phyloP scores from a whole-genome alignment of 2,329 filamentous ascomycete genomes.

The Diaporthe vexans region DNA sequence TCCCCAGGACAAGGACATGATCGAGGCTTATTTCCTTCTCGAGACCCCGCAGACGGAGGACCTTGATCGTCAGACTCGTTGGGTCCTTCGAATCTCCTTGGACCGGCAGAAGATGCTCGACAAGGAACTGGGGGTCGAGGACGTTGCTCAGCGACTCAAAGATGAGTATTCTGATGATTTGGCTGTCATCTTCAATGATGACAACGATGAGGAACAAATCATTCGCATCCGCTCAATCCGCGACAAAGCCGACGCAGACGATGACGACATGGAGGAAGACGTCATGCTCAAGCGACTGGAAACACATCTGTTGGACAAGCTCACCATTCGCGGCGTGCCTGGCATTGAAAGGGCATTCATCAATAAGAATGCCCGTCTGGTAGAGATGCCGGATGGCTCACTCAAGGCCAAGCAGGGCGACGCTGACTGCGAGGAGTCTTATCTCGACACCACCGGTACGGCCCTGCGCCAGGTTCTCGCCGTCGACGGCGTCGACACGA shows the following conservation, averaged over 20 bases:
- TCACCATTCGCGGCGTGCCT: constrained; percentile 90
- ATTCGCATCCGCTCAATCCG: constrained; percentile 90
- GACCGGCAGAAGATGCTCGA: constrained; percentile 96
- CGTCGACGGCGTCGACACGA: constrained; percentile 89
- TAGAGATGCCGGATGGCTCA: constrained; percentile 77
- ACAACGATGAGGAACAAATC: constrained; percentile 95
- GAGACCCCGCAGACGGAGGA: constrained; percentile 73
- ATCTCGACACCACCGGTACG: constrained; percentile 94
- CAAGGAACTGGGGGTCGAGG: constrained; percentile 90
- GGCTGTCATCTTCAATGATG: constrained; percentile 96
- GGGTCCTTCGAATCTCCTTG: constrained; percentile 93
- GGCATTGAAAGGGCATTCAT: constrained; percentile 95
- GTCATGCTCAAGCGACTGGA: constrained; percentile 94
- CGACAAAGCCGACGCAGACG: constrained; percentile 77
- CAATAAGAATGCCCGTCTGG: constrained; percentile 81
- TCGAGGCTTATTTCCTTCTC: constrained; percentile 96
- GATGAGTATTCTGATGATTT: constrained; percentile 87
- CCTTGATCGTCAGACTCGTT: constrained; percentile 86
- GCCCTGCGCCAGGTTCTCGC: constrained; percentile 86
- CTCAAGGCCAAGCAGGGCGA: constrained; percentile 82
- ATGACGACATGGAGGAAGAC: constrained; percentile 81
- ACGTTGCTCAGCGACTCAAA: constrained; percentile 92
- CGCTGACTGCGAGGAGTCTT: constrained; percentile 88
- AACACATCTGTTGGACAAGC: constrained; percentile 89
- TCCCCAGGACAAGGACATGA: constrained; percentile 89